Conservation (phyloP, 2,329 filamentous ascomycete genomes). For the Eutypella sp. region DNA sequence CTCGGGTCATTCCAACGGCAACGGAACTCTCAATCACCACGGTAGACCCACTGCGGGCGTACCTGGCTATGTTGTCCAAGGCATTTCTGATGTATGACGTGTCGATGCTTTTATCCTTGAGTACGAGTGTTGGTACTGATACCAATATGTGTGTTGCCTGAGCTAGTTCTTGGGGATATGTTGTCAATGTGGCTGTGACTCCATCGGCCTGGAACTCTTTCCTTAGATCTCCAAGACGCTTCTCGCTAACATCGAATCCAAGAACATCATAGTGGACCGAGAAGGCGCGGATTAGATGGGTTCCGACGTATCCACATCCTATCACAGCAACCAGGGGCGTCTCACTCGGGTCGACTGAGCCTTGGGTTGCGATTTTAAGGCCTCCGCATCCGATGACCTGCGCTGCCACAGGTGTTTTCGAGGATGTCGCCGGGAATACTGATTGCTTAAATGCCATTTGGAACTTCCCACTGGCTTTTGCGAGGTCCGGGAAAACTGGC, state of each 20-base stretch:
- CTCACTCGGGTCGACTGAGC: constrained; percentile 12
- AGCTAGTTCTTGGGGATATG: constrained; percentile 30
- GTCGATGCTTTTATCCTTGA: constrained; percentile 41
- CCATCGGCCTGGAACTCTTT: constrained; percentile 20
- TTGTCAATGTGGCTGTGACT: constrained; percentile 32
- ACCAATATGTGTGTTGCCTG: constrained; percentile 48
- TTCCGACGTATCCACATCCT: constrained; percentile 49
- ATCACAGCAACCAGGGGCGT: constrained; percentile 41
- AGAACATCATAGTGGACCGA: constrained; percentile 35
- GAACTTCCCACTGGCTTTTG: neutral
- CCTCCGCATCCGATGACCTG: neutral
- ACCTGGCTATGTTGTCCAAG: constrained; percentile 33
- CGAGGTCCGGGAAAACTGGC: neutral
- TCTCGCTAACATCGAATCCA: constrained; percentile 43
- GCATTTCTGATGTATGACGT: constrained; percentile 41
- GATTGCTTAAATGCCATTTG: too few relatives aligned
- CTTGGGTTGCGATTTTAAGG: constrained; percentile 1
- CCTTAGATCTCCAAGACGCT: constrained; percentile 31
- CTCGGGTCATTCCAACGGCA: constrained; percentile 49
- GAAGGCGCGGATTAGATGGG: constrained; percentile 42
- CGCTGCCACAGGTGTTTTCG: neutral
- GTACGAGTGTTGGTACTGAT: constrained; percentile 47
- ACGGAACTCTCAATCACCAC: constrained; percentile 51
- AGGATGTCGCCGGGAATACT: too few relatives aligned
- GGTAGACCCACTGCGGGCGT: constrained; percentile 39